phyloP scores from a whole-genome alignment of 306 rosid species.

The Cucurbita maxima region DNA sequence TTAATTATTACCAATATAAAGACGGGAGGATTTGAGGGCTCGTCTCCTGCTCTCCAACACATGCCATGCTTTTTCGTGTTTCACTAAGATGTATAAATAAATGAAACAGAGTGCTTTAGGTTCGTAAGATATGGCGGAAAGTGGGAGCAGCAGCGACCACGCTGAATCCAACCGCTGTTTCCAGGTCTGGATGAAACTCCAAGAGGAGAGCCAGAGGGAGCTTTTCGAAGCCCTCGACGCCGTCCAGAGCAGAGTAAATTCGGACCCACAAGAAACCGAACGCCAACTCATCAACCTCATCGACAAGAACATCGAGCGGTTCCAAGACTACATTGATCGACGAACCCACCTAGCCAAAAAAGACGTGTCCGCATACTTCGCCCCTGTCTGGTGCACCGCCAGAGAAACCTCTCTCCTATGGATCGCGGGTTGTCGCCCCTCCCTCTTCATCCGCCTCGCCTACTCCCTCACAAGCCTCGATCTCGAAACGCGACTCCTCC shows the following conservation, averaged over 20 bases:
- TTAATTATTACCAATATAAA: too few species aligned
- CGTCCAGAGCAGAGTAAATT: not conserved
- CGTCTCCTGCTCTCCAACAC: too few species aligned
- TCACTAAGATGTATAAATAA: not conserved
- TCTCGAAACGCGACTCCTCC: slow-evolving; percentile 2
- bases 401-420: slow-evolving; percentile 22
- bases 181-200: not conserved
- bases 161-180: not conserved
- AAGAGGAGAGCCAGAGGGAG: not conserved
- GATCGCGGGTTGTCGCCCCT: slow-evolving; percentile 26
- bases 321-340: not conserved
- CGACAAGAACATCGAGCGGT: not conserved
- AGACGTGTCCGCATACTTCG: slow-evolving; percentile 1
- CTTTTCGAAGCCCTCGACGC: not conserved
- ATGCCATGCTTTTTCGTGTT: too few species aligned
- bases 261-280: not conserved
- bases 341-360: not conserved
- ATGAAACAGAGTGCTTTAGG: not conserved
- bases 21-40: too few species aligned
- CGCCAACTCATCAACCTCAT: not conserved
- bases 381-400: slow-evolving; percentile 17
- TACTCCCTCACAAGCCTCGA: slow-evolving; percentile 9
- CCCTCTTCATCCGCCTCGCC: slow-evolving; percentile 17
- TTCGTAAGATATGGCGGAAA: not conserved
- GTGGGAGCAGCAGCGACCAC: not conserved